Percentiles rank a stretch among this genome's conserved stretches.
Conservation (phyloP, 2,329 filamentous ascomycete genomes). For the Lizonia empirigonia region DNA sequence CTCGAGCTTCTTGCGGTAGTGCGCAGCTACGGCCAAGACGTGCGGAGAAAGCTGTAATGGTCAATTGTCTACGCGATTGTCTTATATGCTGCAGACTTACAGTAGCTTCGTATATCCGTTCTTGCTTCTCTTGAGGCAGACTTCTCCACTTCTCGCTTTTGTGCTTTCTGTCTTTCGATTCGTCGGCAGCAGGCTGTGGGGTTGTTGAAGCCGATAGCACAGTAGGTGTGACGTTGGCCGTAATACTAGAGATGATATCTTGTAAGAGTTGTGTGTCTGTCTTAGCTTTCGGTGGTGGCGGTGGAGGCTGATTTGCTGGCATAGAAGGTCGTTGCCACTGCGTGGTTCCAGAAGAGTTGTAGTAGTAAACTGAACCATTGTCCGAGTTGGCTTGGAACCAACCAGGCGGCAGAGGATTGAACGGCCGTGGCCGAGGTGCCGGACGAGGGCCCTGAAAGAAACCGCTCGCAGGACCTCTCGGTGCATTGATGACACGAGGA, state of each 20-base stretch:
- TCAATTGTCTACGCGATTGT: slow-evolving; percentile 11
- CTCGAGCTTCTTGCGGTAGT: slow-evolving; percentile 83
- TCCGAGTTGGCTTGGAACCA: slow-evolving; percentile 77
- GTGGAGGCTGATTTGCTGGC: slow-evolving; percentile 65
- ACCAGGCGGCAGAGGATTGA: slow-evolving; percentile 71
- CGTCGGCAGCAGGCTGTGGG: slow-evolving; percentile 64
- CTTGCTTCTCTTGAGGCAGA: slow-evolving; percentile 80
- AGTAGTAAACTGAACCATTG: slow-evolving; percentile 81
- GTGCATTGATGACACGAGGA: slow-evolving; percentile 59
- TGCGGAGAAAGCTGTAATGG: slow-evolving; percentile 73
- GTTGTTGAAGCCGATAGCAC: slow-evolving; percentile 65
- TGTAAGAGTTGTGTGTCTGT: slow-evolving; percentile 77
- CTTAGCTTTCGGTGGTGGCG: slow-evolving; percentile 67
- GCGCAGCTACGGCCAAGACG: slow-evolving; percentile 84
- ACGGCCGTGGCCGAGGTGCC: slow-evolving; percentile 58
- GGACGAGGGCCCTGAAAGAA: slow-evolving; percentile 60
- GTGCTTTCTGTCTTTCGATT: slow-evolving; percentile 59
- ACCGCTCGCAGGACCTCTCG: slow-evolving; percentile 56
- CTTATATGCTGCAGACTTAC: slow-evolving; percentile 58
- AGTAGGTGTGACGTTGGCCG: slow-evolving; percentile 66
- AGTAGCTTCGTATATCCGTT: slow-evolving; percentile 93
- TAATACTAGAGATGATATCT: slow-evolving; percentile 76
- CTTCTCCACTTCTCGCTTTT: slow-evolving; percentile 71
- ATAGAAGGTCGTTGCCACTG: slow-evolving; percentile 81
- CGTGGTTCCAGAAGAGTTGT: slow-evolving; percentile 72